These are phyloP conservation scores for Xylaria sp. DNA, from an alignment of 2,329 filamentous ascomycete genomes.

Conservation along the genomic window DNA sequence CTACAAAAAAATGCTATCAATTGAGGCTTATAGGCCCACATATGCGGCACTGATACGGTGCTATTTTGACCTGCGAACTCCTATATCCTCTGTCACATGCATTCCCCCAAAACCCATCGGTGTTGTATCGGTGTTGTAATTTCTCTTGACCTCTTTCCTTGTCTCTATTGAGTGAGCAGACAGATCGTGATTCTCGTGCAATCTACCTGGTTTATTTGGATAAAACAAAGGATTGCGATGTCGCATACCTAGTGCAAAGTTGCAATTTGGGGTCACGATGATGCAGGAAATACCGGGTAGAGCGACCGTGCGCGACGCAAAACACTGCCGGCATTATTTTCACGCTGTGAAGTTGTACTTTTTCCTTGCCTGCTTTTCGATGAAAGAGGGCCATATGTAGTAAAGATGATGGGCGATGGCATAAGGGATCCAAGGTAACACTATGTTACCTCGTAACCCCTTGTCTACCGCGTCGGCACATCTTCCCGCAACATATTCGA, in stretches of 20 bases:
- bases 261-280: conserved; percentile 10
- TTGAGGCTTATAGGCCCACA: conserved; percentile 26
- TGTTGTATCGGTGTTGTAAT: neutral
- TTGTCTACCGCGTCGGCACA: conserved; percentile 47
- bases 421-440: conserved; percentile 49
- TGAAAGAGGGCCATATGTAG: conserved; percentile 46
- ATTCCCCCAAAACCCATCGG: neutral
- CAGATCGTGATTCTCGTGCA: neutral
- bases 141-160: neutral
- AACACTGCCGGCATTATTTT: neutral
- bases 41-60: neutral
- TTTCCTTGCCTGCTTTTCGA: conserved; percentile 46
- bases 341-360: conserved; percentile 46
- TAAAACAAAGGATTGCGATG: neutral
- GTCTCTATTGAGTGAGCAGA: conserved; percentile 4
- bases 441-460: conserved; percentile 41
- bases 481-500: conserved; percentile 45
- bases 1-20: conserved; percentile 4
- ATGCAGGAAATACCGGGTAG: conserved; percentile 11
- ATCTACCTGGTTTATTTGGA: neutral
- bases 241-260: conserved; percentile 3
- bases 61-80: conserved; percentile 1
- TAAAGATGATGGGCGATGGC: conserved; percentile 46
- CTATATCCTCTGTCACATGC: conserved; percentile 15
- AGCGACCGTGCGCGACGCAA: neutral